Evolutionary conservation across 1,139 yeast species (phyloP), one percentile per base, ranked within the genome.

Genomic region (Kurtzmaniella quercitrusa): DNA sequence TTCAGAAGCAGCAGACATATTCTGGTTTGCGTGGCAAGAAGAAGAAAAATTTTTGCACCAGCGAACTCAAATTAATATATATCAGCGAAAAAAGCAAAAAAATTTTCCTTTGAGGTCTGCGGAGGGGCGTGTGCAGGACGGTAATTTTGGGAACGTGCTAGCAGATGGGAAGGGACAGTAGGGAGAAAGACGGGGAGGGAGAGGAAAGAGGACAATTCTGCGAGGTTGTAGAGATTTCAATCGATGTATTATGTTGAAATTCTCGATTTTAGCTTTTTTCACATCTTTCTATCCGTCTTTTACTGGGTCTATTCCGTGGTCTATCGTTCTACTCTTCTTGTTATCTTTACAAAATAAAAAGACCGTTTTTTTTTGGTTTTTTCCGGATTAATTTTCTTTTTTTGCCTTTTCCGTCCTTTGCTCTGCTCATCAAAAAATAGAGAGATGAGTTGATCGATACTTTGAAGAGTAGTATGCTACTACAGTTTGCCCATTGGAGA

Each of bases 1-100:
- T 74, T 79, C 83, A 66, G 78, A 73, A 66, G 79, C 77, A 66
- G 82, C 81, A 70, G 82, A 74, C 82, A 77, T 76, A 58, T 54
- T 31, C 36, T 65, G 57, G 56, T 59, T 64, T 59, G 59, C 50
- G 52, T 55, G 48, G 53, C 39, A 41, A 44, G 44, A 45, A 44
- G 43, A 43, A 40, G 39, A 38, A 50, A 50, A 46, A 27, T 39
- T 48, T 50, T 50, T 50, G 46, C 41, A 19, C 27, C 36, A 33
- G 46, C 40, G 46, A 41, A 36, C 17, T 19, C 21, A 39, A 37
- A 36, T 43, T 19, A 38, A 34, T 43, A 41, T 40, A 43, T 43
- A 43, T 37, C 40, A 37, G 33, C 34, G 21, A 37, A 42, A 38
- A 42, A 42, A 19, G 25, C 31, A 40, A 40, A 40, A 34, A 23